phyloP scores from a whole-genome alignment of 306 rosid species.

The Hippophae rhamnoides region DNA sequence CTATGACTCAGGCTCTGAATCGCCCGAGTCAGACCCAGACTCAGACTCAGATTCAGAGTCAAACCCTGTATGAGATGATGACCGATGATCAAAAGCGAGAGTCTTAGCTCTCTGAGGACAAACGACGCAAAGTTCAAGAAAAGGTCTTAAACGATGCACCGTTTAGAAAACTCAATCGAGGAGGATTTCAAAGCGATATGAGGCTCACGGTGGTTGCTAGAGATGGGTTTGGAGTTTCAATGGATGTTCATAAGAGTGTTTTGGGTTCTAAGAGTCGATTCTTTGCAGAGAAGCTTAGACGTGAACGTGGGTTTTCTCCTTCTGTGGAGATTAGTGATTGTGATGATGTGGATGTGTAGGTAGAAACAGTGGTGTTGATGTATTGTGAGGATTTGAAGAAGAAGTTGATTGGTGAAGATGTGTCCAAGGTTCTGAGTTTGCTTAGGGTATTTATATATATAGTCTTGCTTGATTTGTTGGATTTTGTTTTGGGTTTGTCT shows the following conservation, averaged over 20 bases:
- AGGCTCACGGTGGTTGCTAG: conserved; percentile 54
- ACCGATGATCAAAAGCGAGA: conserved; percentile 42
- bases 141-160: conserved; percentile 49
- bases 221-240: conserved; percentile 59
- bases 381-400: conserved; percentile 54
- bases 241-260: conserved; percentile 67
- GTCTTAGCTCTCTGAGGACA: conserved; percentile 32
- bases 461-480: background rate
- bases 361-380: conserved; percentile 80
- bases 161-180: conserved; percentile 27
- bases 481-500: background rate
- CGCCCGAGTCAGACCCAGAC: conserved; percentile 18
- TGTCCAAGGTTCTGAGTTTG: conserved; percentile 67
- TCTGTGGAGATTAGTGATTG: conserved; percentile 86
- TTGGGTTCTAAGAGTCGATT: conserved; percentile 60
- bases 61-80: conserved; percentile 79
- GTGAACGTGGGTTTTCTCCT: conserved; percentile 39
- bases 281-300: conserved; percentile 60
- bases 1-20: conserved; percentile 12
- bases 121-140: conserved; percentile 38
- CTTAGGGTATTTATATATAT: conserved; percentile 46
- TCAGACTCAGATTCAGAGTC: conserved; percentile 25
- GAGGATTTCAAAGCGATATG: conserved; percentile 38
- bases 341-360: conserved; percentile 70
- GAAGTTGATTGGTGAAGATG: conserved; percentile 49